Base-by-base conservation (phyloP, 2,329 filamentous ascomycete genomes). In the Hypoxylon sp. region DNA sequence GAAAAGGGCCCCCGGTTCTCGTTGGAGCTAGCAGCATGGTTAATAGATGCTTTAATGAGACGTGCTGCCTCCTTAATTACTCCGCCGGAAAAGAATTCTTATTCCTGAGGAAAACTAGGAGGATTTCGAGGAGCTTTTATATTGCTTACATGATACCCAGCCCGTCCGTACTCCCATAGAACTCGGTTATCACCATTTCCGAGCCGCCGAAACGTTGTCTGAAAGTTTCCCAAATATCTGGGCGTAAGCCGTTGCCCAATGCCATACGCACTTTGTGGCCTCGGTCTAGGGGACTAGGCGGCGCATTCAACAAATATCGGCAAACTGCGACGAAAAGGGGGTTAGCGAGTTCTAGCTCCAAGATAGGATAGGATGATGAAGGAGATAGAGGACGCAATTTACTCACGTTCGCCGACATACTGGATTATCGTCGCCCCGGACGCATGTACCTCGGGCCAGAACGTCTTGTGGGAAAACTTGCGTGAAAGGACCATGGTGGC, bases 161-260 rank as follows among this genome's bases (percentile, higher is more conserved):
- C 8, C 90, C 90, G 75, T 94, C 91, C 0, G 89, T 92, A 51
- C 88, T 91, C 70, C 89, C 91, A 81, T 93, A 94, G 74, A 94
- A 92, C 77, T 94, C 91, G 57, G 81, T 81, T 2, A 94, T 85
- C 30, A 84, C 81, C 36, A 38, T 18, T 16, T 2, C 82, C 78
- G 64, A 91, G 83, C 49, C 83, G 33, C 33, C 84, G 73, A 91
- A 91, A 11, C 88, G 83, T 36, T 89, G 82, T 12, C 84, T 79
- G 75, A 92, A 92, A 32, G 82, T 80, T 36, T 81, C 77, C 89
- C 89, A 92, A 0, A 92, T 85, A 70, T 92, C 90, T 0, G 89
- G 87, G 1, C 89, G 81, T 73, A 91, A 81, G 4, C 89, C 89
- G 72, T 91, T 91, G 55, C 89, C 89, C 72, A 83, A 89, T 76